Evolutionary conservation across 2,329 filamentous ascomycete genomes (phyloP), one percentile per base, ranked within the genome.

Genomic region (Phoma sp.): DNA sequence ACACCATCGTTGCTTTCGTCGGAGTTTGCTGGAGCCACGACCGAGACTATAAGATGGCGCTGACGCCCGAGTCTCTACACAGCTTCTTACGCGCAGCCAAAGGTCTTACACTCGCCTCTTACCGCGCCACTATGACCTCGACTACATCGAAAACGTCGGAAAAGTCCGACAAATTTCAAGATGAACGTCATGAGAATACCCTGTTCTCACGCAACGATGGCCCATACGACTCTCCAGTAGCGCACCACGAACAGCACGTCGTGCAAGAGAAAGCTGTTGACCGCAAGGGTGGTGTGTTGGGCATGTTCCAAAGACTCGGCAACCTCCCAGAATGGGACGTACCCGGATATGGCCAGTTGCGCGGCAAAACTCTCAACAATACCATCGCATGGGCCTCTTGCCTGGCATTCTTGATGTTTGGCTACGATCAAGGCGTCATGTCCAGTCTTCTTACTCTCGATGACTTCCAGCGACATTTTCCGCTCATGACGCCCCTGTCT

Each of bases 371-470:
- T 5, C 47, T 63, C 19, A 63, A 63, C 40, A 60, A 47, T n/a
- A 36, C 56, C 33, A 61, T 64, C 25, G 51, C 61, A 12, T 62
- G 57, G 59, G 54, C 49, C 12, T 60, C 61, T 4, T 62, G 65
- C n/a, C 55, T 71, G 7, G 67, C 65, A 13, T 70, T 72, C 33
- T 61, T 69, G 19, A 70, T 71, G 65, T 81, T 84, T 56, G 82
- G 82, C 36, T 84, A 83, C 85, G 88, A 91, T 67, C 62, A 76
- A 51, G 88, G 88, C 66, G 87, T 90, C 13, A 90, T 89, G 80
- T 88, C 54, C 8, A 61, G 67, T 21, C 86, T 93, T 58, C 77
- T 92, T 49, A 90, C 88, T 6, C 82, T 92, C 68, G 76, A 82
- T 22, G 78, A 80, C 25, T 89, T 88, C 64, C 84, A 12, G 63